A percentile compares a stretch with the other conserved stretches of the same genome.
Evolutionary conservation across 352 stramenopile genomes (phyloP).

Genomic region (Phytophthora litchii): DNA sequence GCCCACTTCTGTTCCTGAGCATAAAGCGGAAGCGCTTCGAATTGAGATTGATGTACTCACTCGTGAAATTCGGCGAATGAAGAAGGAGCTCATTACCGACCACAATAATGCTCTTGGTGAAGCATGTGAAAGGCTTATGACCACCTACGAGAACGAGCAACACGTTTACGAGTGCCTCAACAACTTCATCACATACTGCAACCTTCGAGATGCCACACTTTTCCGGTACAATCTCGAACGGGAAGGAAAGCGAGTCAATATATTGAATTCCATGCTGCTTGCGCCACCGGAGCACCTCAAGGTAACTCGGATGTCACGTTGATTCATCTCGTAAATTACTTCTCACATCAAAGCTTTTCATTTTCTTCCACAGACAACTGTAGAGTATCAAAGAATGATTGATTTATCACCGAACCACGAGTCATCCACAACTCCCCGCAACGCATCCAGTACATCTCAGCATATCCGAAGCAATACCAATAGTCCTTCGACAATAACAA

Average conservation of each 20-base stretch:
- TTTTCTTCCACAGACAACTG: conserved; percentile 31
- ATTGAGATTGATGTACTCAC: conserved; percentile 69
- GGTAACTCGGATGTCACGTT: conserved; percentile 24
- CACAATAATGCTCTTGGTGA: conserved; percentile 47
- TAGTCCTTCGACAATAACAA: background rate
- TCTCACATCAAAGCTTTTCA: background rate
- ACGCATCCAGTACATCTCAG: background rate
- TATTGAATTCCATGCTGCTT: conserved; percentile 65
- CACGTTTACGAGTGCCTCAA: conserved; percentile 71
- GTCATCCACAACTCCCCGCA: conserved; percentile 12
- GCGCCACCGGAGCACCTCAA: conserved; percentile 48
- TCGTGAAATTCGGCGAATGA: conserved; percentile 51
- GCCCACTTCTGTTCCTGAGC: conserved; percentile 14
- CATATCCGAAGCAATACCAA: background rate
- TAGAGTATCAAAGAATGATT: conserved; percentile 47
- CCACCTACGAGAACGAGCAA: conserved; percentile 76
- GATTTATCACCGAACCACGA: conserved; percentile 39
- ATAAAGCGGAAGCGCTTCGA: conserved; percentile 26
- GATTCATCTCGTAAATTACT: background rate
- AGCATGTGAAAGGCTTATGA: conserved; percentile 66
- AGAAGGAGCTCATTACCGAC: conserved; percentile 61
- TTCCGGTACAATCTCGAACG: conserved; percentile 65
- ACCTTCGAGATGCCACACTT: conserved; percentile 41
- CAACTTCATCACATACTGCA: conserved; percentile 66
- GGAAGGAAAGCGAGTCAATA: conserved; percentile 58